Conservation (phyloP, 2,329 filamentous ascomycete genomes). For the Cladosporium sp. region DNA sequence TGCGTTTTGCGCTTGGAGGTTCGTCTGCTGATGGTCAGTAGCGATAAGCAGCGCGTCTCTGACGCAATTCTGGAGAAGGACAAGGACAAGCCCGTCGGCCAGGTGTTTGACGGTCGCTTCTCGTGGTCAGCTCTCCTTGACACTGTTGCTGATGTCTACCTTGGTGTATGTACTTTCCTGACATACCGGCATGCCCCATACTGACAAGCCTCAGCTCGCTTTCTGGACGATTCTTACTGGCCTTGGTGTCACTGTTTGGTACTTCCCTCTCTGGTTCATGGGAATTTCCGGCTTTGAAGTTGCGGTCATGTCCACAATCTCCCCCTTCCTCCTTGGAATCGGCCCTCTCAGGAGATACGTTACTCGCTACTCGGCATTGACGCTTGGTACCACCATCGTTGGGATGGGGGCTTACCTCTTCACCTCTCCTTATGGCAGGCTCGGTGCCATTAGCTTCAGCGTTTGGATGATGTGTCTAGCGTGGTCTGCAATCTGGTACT, state of each 20-base stretch:
- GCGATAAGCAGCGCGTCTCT: slow-evolving; percentile 26
- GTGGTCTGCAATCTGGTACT: slow-evolving; percentile 78
- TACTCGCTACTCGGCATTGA: slow-evolving; percentile 55
- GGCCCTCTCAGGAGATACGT: slow-evolving; percentile 64
- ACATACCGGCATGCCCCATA: slow-evolving; percentile 9
- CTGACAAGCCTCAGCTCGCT: slow-evolving; percentile 59
- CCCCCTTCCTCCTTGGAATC: slow-evolving; percentile 74
- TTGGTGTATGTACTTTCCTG: slow-evolving; percentile 62
- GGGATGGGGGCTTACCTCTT: slow-evolving; percentile 79
- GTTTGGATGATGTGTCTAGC: slow-evolving; percentile 76
- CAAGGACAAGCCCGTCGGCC: slow-evolving; percentile 69
- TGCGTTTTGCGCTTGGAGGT: slow-evolving; percentile 3
- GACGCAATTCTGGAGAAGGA: slow-evolving; percentile 34
- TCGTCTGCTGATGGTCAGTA: slow-evolving; percentile 17
- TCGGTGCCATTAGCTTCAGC: slow-evolving; percentile 77
- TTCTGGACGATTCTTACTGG: slow-evolving; percentile 96
- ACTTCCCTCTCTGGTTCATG: slow-evolving; percentile 99
- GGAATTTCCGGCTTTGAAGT: slow-evolving; percentile 95
- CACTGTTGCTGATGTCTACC: slow-evolving; percentile 82
- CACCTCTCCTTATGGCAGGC: slow-evolving; percentile 65
- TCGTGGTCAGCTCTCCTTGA: slow-evolving; percentile 72
- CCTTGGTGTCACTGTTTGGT: slow-evolving; percentile 88
- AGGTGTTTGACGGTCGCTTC: slow-evolving; percentile 68
- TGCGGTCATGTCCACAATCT: slow-evolving; percentile 77
- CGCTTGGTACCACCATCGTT: slow-evolving; percentile 74